These are phyloP conservation scores for Pythium brachiatum DNA, from an alignment of 352 stramenopile species.

Conservation along the genomic window DNA sequence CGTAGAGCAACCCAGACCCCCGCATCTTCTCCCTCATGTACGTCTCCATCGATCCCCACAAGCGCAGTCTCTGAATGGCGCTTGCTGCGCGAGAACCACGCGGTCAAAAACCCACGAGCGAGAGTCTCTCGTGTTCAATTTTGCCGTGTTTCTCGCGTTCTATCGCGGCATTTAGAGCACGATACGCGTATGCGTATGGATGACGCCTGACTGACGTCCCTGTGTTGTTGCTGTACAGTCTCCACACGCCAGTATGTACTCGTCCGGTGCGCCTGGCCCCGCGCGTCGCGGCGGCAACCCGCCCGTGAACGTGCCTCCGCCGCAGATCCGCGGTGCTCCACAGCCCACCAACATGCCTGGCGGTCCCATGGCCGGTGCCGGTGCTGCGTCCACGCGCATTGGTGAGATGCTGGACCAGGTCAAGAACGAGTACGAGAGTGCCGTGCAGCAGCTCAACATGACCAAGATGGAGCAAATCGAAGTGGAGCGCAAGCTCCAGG, in stretches of 20 bases:
- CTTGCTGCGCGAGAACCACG: background rate
- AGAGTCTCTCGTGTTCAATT: background rate
- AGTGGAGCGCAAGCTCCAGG: constrained; percentile 85
- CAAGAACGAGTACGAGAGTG: constrained; percentile 80
- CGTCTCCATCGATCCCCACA: background rate
- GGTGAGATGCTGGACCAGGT: constrained; percentile 84
- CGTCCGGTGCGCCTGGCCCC: constrained; percentile 56
- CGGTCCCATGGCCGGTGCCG: constrained; percentile 41
- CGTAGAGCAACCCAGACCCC: background rate
- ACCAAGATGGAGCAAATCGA: constrained; percentile 88
- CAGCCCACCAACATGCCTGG: constrained; percentile 36
- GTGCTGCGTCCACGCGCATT: constrained; percentile 49
- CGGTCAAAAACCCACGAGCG: background rate
- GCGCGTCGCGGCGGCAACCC: constrained; percentile 59
- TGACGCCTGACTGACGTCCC: background rate
- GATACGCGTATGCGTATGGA: background rate
- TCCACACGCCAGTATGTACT: constrained; percentile 50
- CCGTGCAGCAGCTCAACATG: constrained; percentile 85
- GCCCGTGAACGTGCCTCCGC: constrained; percentile 53
- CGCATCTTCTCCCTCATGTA: background rate
- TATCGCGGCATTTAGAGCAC: background rate
- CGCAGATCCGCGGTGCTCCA: constrained; percentile 58
- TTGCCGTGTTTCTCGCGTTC: background rate
- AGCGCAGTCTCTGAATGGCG: background rate
- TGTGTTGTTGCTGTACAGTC: background rate